A percentile compares a stretch with the other conserved stretches of the same genome.
phyloP scores from a whole-genome alignment of 352 stramenopile genomes.

The Globisporangium ultimum region DNA sequence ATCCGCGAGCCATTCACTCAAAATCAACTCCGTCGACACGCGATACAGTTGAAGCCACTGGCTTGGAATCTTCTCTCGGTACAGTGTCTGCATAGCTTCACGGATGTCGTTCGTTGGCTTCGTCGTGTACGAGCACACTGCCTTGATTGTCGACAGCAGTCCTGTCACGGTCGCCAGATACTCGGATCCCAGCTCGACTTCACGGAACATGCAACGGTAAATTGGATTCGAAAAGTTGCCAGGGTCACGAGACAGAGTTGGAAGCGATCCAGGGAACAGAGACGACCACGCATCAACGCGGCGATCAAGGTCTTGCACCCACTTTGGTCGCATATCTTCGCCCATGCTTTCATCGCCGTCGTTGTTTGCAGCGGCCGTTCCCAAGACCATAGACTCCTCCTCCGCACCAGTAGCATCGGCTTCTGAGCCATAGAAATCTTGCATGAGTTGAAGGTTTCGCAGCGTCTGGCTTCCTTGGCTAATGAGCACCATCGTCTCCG shows the following conservation, averaged over 20 bases:
- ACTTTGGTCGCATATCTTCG: conserved; percentile 61
- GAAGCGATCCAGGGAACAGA: conserved; percentile 48
- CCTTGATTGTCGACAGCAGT: conserved; percentile 68
- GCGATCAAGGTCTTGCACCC: conserved; percentile 79
- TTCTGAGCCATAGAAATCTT: conserved; percentile 79
- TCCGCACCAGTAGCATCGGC: conserved; percentile 31
- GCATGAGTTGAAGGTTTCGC: conserved; percentile 79
- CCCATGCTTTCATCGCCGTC: conserved; percentile 18
- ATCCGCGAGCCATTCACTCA: conserved; percentile 84
- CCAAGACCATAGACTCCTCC: conserved; percentile 65
- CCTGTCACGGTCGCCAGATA: conserved; percentile 63
- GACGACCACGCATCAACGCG: conserved; percentile 60
- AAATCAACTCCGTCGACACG: conserved; percentile 47
- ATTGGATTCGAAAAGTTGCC: conserved; percentile 84
- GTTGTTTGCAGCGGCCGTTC: conserved; percentile 20
- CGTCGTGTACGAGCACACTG: conserved; percentile 74
- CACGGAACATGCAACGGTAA: conserved; percentile 89
- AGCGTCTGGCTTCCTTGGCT: conserved; percentile 73
- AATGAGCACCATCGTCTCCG: conserved; percentile 88
- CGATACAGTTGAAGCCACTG: conserved; percentile 62
- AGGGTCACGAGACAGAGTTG: conserved; percentile 42
- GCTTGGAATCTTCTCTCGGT: conserved; percentile 61
- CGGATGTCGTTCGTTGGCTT: conserved; percentile 89
- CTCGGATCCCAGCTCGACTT: conserved; percentile 70
- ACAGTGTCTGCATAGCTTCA: conserved; percentile 73